phyloP scores from a whole-genome alignment of 176 grass and related monocot species.

The Luzula sylvatica region DNA sequence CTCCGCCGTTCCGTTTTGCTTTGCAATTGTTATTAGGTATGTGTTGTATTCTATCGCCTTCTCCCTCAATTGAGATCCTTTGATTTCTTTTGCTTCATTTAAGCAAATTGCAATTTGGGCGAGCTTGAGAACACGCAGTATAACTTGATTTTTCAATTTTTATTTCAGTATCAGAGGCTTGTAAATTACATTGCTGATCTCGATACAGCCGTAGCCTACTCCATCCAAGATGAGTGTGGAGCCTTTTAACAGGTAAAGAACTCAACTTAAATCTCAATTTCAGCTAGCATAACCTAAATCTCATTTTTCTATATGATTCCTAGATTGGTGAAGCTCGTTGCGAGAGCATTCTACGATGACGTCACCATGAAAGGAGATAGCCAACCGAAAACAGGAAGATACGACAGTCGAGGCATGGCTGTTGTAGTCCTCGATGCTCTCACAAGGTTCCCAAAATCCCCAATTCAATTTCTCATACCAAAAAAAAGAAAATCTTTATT shows the following conservation, averaged over 20 bases:
- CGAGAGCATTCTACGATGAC: slow-evolving; percentile 88
- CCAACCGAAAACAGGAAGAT: slow-evolving; percentile 73
- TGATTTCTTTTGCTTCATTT: too few species aligned
- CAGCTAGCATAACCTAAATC: background rate
- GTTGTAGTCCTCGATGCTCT: slow-evolving; percentile 90
- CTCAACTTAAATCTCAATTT: slow-evolving; percentile 16
- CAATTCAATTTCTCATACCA: background rate
- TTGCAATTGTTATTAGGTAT: too few species aligned
- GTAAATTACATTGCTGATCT: background rate
- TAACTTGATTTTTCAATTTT: background rate
- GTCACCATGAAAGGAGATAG: slow-evolving; percentile 89
- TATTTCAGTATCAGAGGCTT: slow-evolving; percentile 6
- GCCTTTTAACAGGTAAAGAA: slow-evolving; percentile 66
- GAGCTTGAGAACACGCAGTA: too few species aligned
- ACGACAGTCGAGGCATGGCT: slow-evolving; percentile 96
- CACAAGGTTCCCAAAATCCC: slow-evolving; percentile 34
- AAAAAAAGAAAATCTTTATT: background rate
- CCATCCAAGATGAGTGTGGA: slow-evolving; percentile 50
- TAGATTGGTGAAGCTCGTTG: slow-evolving; percentile 79
- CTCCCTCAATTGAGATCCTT: background rate
- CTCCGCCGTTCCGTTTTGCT: background rate
- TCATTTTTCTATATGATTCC: slow-evolving; percentile 1
- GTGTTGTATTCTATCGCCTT: too few species aligned
- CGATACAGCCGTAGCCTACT: too few species aligned
- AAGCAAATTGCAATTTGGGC: too few species aligned